phyloP scores from a whole-genome alignment of 1,284 basidiomycete genomes.

The Trichosporon sp. region DNA sequence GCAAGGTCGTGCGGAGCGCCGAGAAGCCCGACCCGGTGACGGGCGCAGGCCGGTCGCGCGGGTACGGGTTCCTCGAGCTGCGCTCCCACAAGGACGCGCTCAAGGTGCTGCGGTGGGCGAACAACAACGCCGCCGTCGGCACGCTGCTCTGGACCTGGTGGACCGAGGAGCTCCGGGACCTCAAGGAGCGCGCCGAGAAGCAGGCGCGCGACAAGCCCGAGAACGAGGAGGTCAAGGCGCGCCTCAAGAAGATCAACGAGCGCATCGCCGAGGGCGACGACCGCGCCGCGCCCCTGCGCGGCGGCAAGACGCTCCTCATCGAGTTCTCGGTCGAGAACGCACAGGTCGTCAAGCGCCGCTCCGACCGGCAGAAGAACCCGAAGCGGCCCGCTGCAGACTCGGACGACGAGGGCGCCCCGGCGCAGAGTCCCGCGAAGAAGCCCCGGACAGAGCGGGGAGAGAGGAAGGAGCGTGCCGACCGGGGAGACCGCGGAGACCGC shows the following conservation, averaged over 20 bases:
- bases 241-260: conserved; percentile 51
- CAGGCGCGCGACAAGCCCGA: conserved; percentile 52
- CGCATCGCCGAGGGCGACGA: conserved; percentile 42
- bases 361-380: conserved; percentile 10
- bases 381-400: conserved; percentile 10
- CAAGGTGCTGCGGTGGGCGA: conserved; percentile 86
- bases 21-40: conserved; percentile 84
- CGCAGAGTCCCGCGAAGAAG: neutral
- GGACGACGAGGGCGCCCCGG: neutral
- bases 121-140: conserved; percentile 71
- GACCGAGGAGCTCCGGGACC: conserved; percentile 69
- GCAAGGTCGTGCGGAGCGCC: conserved; percentile 74
- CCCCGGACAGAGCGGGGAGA: conserved; percentile 27
- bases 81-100: conserved; percentile 80
- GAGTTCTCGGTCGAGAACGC: conserved; percentile 94
- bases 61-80: conserved; percentile 96
- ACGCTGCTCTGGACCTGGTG: conserved; percentile 72
- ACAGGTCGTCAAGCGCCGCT: conserved; percentile 56
- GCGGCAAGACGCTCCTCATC: conserved; percentile 67
- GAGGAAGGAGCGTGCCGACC: conserved; percentile 23
- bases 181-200: conserved; percentile 59
- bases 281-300: conserved; percentile 42
- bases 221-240: conserved; percentile 44
- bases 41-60: conserved; percentile 78
- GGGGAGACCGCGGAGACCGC: conserved; percentile 8